Evolutionary conservation across 2,329 filamentous ascomycete species (phyloP).

Genomic region (Penicillium sp.): DNA sequence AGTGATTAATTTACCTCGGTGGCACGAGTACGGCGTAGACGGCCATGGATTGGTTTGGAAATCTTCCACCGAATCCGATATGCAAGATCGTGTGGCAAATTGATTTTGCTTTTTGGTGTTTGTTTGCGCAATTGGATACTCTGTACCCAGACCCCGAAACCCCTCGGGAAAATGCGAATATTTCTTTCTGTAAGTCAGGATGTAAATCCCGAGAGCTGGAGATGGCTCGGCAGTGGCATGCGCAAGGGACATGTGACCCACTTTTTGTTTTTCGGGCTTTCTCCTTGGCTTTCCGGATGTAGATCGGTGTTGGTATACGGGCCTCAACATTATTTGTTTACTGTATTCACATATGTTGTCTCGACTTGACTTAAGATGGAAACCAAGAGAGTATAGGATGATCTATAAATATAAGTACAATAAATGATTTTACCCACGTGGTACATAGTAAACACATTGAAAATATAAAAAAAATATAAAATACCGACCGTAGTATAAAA

Average conservation of each 20-base stretch:
- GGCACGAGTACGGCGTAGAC: not conserved
- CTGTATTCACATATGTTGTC: not conserved
- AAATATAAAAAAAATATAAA: not conserved
- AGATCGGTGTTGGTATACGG: not conserved
- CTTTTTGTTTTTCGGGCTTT: not conserved
- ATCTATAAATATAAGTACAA: no score
- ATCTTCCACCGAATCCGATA: not conserved
- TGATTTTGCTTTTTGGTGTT: not conserved
- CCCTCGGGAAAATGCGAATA: not conserved
- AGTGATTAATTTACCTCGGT: slow-evolving; percentile 22
- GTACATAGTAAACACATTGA: not conserved
- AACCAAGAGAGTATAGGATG: not conserved
- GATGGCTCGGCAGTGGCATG: slow-evolving; percentile 2
- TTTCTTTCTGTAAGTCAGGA: not conserved
- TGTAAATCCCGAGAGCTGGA: not conserved
- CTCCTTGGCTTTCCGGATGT: not conserved
- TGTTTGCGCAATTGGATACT: not conserved
- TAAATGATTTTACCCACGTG: not conserved
- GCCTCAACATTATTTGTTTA: not conserved
- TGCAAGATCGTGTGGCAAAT: slow-evolving; percentile 13
- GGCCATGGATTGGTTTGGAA: not conserved
- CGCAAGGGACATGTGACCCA: slow-evolving; percentile 7
- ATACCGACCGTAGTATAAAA: not conserved
- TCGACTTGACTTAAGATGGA: not conserved
- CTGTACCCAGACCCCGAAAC: not conserved